These are phyloP conservation scores for Leccinum boreale DNA, from an alignment of 768 basidiomycete genomes.

Conservation along the genomic window DNA sequence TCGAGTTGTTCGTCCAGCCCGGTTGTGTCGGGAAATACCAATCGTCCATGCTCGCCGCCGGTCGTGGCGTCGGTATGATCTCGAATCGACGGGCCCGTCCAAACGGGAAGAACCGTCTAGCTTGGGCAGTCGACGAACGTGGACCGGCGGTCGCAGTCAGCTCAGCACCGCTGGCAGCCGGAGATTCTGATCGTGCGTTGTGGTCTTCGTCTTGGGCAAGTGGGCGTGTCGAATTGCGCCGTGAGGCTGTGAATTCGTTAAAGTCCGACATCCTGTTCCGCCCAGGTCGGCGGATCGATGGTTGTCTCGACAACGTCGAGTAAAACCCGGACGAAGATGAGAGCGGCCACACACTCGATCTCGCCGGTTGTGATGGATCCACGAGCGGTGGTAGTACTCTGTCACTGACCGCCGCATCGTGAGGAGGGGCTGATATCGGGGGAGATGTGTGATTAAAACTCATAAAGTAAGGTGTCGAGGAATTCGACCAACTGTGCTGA, in stretches of 20 bases:
- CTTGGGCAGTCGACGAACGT: conserved; percentile 21
- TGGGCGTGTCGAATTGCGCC: conserved; percentile 49
- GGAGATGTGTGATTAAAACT: conserved; percentile 24
- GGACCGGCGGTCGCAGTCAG: conserved; percentile 9
- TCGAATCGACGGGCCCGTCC: conserved; percentile 44
- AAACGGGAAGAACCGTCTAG: conserved; percentile 57
- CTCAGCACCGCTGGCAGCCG: neutral
- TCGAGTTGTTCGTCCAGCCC: conserved; percentile 13
- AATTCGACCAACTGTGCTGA: conserved; percentile 31
- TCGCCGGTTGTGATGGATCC: conserved; percentile 23
- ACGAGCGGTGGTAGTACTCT: conserved; percentile 29
- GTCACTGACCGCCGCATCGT: conserved; percentile 19
- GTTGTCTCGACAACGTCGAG: conserved; percentile 31
- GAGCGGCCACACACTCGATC: conserved; percentile 21
- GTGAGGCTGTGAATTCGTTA: conserved; percentile 65
- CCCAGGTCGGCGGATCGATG: too few relatives aligned
- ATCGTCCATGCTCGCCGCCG: conserved; percentile 29
- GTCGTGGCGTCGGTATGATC: conserved; percentile 31
- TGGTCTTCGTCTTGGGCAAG: conserved; percentile 29
- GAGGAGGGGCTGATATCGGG: conserved; percentile 25
- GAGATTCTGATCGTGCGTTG: conserved; percentile 8
- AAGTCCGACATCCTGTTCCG: conserved; percentile 50
- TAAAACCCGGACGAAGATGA: conserved; percentile 24
- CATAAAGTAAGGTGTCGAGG: conserved; percentile 23
- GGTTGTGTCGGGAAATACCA: conserved; percentile 30